Evolutionary conservation across 192 early-diverging fungal genomes (phyloP).

Genomic region (Umbelopsis vinacea): DNA sequence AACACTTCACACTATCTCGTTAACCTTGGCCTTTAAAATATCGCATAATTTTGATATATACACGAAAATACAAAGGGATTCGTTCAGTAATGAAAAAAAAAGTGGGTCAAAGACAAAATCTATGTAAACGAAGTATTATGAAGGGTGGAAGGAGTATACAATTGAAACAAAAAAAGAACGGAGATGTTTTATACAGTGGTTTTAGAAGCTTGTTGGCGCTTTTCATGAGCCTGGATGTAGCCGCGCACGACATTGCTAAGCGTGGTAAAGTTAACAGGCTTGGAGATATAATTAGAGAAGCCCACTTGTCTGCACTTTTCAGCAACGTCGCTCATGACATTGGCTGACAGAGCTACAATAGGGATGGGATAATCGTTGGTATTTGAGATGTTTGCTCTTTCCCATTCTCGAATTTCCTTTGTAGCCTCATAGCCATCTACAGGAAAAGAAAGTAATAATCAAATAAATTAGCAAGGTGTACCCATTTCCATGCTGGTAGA

Average conservation of each 20-base stretch:
- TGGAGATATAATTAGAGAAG: constrained; percentile 60
- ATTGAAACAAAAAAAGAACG: no score
- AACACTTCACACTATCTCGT: no score
- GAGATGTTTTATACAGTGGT: no score
- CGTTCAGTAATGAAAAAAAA: not conserved
- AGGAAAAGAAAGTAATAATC: not conserved
- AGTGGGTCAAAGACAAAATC: not conserved
- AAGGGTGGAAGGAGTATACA: no score
- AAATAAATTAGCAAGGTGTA: no score
- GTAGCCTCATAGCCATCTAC: constrained; percentile 61
- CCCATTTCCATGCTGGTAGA: no score
- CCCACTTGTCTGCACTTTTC: constrained; percentile 49
- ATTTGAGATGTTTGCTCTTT: constrained; percentile 38
- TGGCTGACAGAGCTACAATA: constrained; percentile 61
- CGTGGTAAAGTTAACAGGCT: constrained; percentile 56
- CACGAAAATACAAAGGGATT: no score
- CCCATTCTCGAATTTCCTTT: constrained; percentile 55
- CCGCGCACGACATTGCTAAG: constrained; percentile 52
- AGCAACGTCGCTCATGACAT: constrained; percentile 62
- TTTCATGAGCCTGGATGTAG: constrained; percentile 23
- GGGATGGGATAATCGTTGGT: constrained; percentile 43
- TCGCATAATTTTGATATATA: no score
- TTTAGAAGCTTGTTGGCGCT: not conserved
- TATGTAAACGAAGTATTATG: not conserved
- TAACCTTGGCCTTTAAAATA: no score